A percentile compares a stretch with the other conserved stretches of the same genome.
Evolutionary conservation across 129 eudicot species (phyloP).

Genomic region (Centaurea solstitialis): DNA sequence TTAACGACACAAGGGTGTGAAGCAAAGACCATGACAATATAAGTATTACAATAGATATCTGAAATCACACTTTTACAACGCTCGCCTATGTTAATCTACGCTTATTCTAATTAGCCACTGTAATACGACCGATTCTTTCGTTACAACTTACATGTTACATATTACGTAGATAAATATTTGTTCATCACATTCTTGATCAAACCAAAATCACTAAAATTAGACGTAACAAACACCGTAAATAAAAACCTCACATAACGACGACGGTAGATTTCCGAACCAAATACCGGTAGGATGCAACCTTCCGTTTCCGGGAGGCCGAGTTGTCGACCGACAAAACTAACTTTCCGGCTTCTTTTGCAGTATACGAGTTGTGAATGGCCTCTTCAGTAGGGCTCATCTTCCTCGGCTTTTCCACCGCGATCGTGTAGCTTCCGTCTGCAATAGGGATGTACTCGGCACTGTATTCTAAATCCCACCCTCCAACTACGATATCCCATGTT

Average conservation of each 20-base stretch:
- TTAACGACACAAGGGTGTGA: neutral
- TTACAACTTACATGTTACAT: conserved; percentile 28
- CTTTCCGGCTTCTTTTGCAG: conserved; percentile 74
- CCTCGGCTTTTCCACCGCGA: conserved; percentile 75
- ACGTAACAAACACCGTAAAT: conserved; percentile 1
- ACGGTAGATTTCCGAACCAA: conserved; percentile 57
- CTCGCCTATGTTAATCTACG: conserved; percentile 14
- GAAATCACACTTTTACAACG: neutral
- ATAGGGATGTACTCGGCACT: conserved; percentile 75
- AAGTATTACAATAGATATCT: neutral
- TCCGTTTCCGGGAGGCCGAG: conserved; percentile 59
- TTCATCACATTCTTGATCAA: neutral
- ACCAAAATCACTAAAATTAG: conserved; percentile 32
- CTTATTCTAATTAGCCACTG: conserved; percentile 23
- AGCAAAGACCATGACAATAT: neutral
- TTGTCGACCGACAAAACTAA: conserved; percentile 84
- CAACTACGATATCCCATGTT: conserved; percentile 93
- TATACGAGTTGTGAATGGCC: conserved; percentile 74
- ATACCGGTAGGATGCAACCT: conserved; percentile 92
- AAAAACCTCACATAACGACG: conserved; percentile 17
- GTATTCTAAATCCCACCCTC: conserved; percentile 95
- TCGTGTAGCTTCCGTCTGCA: conserved; percentile 64
- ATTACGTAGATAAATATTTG: conserved; percentile 21
- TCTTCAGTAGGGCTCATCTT: conserved; percentile 50
- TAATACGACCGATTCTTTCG: conserved; percentile 16